Conservation (phyloP, 768 basidiomycete species). For the Sporobolomyces roseus region DNA sequence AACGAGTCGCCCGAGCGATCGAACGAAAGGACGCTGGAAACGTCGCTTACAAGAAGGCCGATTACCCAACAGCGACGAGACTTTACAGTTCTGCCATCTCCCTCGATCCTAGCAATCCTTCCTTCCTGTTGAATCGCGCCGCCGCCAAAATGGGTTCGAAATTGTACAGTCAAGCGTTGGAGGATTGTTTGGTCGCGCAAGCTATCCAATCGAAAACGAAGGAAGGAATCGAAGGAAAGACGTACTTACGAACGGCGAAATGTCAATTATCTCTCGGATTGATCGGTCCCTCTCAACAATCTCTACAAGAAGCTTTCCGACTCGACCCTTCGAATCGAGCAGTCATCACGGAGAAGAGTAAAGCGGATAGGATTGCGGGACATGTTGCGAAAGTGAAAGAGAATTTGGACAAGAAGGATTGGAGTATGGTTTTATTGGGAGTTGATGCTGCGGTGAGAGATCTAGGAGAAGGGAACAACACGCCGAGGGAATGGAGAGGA, state of each 20-base stretch:
- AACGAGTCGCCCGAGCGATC: constrained; percentile 49
- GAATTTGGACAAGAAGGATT: constrained; percentile 62
- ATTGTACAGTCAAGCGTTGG: constrained; percentile 67
- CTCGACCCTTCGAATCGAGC: constrained; percentile 62
- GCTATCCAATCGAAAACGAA: constrained; percentile 61
- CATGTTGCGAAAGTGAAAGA: constrained; percentile 42
- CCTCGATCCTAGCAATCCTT: constrained; percentile 63
- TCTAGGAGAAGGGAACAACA: constrained; percentile 60
- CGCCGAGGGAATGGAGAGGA: constrained; percentile 72
- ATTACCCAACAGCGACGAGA: constrained; percentile 38
- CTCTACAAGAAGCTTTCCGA: constrained; percentile 60
- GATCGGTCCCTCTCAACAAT: constrained; percentile 63
- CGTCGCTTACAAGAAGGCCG: constrained; percentile 44
- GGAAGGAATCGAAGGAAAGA: constrained; percentile 58
- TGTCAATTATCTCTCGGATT: constrained; percentile 78
- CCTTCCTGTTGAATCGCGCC: constrained; percentile 79
- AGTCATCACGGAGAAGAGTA: constrained; percentile 62
- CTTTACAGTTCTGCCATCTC: constrained; percentile 70
- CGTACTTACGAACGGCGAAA: constrained; percentile 72
- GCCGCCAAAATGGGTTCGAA: constrained; percentile 80
- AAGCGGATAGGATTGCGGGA: constrained; percentile 58
- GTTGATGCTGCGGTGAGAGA: constrained; percentile 63
- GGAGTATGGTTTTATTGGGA: constrained; percentile 72
- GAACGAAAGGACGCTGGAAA: constrained; percentile 72
- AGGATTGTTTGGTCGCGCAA: constrained; percentile 72